Percentiles rank a stretch among this genome's conserved stretches.
phyloP scores from a whole-genome alignment of 2,329 filamentous ascomycete species.

The Talaromyces sp. region DNA sequence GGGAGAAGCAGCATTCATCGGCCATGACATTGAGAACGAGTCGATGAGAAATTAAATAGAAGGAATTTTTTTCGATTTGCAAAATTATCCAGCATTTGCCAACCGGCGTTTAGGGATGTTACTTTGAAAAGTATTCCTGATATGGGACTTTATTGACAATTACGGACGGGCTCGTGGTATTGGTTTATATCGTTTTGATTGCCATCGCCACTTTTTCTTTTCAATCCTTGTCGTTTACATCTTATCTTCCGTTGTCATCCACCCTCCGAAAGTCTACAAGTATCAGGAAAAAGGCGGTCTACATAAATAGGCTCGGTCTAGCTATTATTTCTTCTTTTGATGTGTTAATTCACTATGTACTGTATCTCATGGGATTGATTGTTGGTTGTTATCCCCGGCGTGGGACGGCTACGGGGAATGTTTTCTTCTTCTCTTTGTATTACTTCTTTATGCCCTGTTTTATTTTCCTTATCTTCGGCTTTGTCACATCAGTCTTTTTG shows the following conservation, averaged over 20 bases:
- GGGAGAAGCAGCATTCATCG: neutral
- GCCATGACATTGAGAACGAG: neutral
- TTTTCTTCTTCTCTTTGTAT: neutral
- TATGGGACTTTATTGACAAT: neutral
- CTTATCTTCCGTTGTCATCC: neutral
- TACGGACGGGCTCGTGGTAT: neutral
- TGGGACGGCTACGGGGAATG: neutral
- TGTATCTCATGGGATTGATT: neutral
- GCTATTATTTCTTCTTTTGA: neutral
- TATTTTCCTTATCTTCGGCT: neutral
- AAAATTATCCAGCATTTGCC: neutral
- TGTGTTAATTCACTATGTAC: neutral
- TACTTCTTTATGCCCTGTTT: neutral
- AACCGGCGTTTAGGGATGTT: neutral
- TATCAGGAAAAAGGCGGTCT: neutral
- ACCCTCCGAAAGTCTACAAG: neutral
- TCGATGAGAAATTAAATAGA: neutral
- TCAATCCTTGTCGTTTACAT: constrained; percentile 7
- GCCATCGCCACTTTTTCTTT: neutral
- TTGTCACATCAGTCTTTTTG: neutral
- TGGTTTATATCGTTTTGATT: neutral
- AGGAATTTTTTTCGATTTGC: neutral
- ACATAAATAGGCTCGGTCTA: neutral
- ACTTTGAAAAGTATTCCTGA: neutral
- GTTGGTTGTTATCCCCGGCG: neutral